Base-by-base conservation (phyloP, 2,329 filamentous ascomycete species). In the Ceratocystis lukuohia region DNA sequence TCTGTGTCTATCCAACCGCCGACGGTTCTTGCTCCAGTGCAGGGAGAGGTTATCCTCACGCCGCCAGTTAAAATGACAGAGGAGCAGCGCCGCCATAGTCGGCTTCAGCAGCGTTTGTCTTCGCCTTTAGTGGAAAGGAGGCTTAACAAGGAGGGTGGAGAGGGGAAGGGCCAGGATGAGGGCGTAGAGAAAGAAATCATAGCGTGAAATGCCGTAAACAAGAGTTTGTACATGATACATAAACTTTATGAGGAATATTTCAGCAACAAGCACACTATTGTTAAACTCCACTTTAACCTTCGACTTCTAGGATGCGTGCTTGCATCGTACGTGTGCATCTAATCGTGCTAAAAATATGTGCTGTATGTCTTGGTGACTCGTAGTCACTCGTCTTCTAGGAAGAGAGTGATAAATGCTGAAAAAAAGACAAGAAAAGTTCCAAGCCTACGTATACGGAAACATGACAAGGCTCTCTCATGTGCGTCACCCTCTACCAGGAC, bases 11-110 rank as follows among this genome's bases (percentile, higher is more conserved):
- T 87, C 2, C 85, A 84, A 4, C 84, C 84, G 0, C 74, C 80
- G 1, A 79, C 82, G 50, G 77, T 81, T 1, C 72, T 88, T 61
- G 81, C 83, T 8, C 85, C 85, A 0, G 83, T 80, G 53, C 80
- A 81, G 1, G 79, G 78, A 15, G 77, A 80, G 66, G 80, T 82
- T 69, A 84, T 84, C 67, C 72, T 85, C 63, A 84, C 82, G 17
- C 84, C 85, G 28, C 85, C 84, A 1, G 77, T 83, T 70, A 85
- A 88, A 75, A 76, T 78, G 50, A 70, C 74, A 3, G 76, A 78
- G 62, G 72, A 68, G 20, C 67, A 68, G 62, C 61, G 67, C 20
- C 67, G 67, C 69, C 37, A 64, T 45, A 66, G 65, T 44, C 68
- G 68, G 22, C 53, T 64, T 25, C 62, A 65, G 37, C 61, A 64